Percentiles rank a stretch among this genome's conserved stretches.
phyloP scores from a whole-genome alignment of 208 protist species.

The Trichomonas gallinae region DNA sequence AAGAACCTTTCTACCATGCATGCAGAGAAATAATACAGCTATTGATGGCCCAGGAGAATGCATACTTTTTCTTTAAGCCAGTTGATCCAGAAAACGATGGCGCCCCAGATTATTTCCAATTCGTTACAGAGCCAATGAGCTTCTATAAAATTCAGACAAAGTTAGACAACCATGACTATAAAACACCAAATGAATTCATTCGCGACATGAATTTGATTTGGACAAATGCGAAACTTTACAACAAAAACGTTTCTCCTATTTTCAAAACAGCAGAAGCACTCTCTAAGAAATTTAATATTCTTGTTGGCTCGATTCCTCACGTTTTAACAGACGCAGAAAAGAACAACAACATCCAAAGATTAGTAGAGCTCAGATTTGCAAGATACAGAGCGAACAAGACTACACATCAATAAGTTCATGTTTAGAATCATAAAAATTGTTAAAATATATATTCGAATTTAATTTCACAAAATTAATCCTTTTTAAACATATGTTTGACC shows the following conservation, averaged over 20 bases:
- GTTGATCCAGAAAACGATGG: not conserved
- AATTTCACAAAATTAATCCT: no score
- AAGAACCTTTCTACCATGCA: not conserved
- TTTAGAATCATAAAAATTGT: not conserved
- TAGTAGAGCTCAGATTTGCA: not conserved
- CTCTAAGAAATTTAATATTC: not conserved
- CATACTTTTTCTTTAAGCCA: conserved; percentile 7
- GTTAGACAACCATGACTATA: not conserved
- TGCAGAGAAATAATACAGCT: not conserved
- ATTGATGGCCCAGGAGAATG: not conserved
- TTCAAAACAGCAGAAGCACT: not conserved
- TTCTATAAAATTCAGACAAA: not conserved
- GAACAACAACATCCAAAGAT: not conserved
- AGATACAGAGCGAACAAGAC: not conserved
- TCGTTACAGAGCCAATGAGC: not conserved
- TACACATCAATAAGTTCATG: not conserved
- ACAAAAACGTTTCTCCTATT: not conserved
- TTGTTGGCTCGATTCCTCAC: not conserved
- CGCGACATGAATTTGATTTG: not conserved
- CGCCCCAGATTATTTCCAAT: not conserved
- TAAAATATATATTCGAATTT: no score
- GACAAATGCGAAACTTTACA: not conserved
- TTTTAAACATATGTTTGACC: no score
- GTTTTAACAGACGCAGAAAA: not conserved
- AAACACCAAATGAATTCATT: not conserved